phyloP scores from a whole-genome alignment of 1,284 basidiomycete species.

The Leccinum proliferum region DNA sequence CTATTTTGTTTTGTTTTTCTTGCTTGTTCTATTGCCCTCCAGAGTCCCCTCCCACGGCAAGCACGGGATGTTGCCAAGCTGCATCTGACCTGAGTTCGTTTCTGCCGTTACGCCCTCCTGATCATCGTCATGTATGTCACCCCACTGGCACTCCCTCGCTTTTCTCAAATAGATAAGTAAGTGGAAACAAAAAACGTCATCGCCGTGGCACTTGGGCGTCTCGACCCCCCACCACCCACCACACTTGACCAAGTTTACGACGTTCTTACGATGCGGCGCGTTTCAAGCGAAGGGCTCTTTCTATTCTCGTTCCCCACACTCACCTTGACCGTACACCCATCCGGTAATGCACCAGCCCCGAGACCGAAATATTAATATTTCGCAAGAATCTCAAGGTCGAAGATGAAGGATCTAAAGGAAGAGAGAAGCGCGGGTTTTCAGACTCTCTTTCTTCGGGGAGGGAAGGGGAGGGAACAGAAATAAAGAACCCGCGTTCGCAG shows the following conservation, averaged over 20 bases:
- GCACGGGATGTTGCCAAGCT: conserved; percentile 13
- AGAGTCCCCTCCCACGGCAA: conserved; percentile 20
- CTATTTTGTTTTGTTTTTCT: conserved; percentile 4
- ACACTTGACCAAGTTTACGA: not conserved
- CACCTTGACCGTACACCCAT: not conserved
- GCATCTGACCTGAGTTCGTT: not conserved
- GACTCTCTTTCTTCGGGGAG: not conserved
- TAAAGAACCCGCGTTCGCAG: not conserved
- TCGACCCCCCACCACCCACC: conserved; percentile 7
- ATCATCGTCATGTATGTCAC: conserved; percentile 1
- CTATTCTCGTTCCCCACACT: not conserved
- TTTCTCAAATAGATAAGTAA: not conserved
- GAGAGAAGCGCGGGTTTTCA: not conserved
- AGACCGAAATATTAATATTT: not conserved
- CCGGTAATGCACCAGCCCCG: not conserved
- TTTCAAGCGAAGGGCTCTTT: not conserved
- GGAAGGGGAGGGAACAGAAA: not conserved
- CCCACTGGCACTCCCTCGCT: not conserved
- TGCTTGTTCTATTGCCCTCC: not conserved
- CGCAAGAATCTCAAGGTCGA: not conserved
- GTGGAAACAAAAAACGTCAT: not conserved
- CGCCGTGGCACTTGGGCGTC: not conserved
- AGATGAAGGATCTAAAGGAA: not conserved
- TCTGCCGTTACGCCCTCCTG: conserved; percentile 10
- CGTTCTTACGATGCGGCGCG: not conserved